These are phyloP conservation scores for Bruguiera sexangula DNA, from an alignment of 345 rosid genomes.

Conservation along the genomic window DNA sequence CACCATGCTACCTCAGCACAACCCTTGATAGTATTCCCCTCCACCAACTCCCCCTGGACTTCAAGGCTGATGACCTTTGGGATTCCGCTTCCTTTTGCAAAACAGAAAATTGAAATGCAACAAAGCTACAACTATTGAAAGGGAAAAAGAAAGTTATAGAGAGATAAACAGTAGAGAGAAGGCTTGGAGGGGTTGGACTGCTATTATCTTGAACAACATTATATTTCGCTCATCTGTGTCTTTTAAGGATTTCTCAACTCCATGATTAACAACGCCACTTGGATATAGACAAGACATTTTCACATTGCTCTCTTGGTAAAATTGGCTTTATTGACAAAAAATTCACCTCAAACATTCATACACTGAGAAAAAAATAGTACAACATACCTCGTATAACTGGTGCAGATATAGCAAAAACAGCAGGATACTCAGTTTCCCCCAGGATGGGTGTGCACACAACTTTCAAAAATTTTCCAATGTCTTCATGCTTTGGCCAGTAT, in stretches of 20 bases:
- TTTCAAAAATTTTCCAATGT: constrained; percentile 71
- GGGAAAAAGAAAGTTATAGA: no score
- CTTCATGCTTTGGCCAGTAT: constrained; percentile 89
- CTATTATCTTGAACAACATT: no score
- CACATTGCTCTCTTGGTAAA: no score
- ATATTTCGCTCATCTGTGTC: background rate
- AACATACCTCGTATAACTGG: constrained; percentile 71
- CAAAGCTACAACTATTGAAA: no score
- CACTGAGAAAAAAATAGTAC: constrained; percentile 7
- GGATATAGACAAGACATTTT: background rate
- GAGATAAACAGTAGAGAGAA: no score
- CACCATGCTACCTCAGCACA: constrained; percentile 91
- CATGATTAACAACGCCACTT: background rate
- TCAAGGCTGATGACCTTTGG: constrained; percentile 92
- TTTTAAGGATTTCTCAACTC: background rate
- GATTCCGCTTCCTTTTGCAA: constrained; percentile 68
- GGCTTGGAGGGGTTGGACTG: no score
- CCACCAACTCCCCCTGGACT: constrained; percentile 77
- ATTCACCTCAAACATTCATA: constrained; percentile 2
- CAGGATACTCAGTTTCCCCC: constrained; percentile 68
- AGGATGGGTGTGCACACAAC: constrained; percentile 68
- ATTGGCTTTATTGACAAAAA: background rate
- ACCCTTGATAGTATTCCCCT: constrained; percentile 71
- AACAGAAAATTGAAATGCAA: no score
- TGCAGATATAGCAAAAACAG: constrained; percentile 77